Percentiles rank a stretch among this genome's conserved stretches.
phyloP scores from a whole-genome alignment of 1,284 basidiomycete genomes.

The Nidula niveotomentosa region DNA sequence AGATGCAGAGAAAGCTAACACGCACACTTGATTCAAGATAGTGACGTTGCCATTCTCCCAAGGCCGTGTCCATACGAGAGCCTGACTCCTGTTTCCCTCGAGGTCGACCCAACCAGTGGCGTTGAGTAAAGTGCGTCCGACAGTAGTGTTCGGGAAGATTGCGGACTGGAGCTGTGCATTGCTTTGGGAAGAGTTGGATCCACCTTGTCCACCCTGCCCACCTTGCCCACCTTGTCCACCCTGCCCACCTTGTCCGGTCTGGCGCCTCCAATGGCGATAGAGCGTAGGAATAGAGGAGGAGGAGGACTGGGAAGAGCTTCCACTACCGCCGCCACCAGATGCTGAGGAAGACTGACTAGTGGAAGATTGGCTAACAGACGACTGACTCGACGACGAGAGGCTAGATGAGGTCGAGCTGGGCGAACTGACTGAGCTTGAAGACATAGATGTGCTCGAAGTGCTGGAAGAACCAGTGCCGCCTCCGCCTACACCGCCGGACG shows the following conservation, averaged over 20 bases:
- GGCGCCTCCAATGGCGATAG: too few species aligned
- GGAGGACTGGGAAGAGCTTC: too few species aligned
- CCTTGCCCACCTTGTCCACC: too few species aligned
- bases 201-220: too few species aligned
- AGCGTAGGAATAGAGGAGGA: too few species aligned
- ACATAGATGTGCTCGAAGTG: conserved; percentile 2
- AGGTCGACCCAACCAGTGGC: conserved; percentile 45
- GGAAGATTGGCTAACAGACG: too few species aligned
- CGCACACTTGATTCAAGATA: conserved; percentile 57
- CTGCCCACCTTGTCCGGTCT: too few species aligned
- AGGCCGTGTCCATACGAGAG: conserved; percentile 57
- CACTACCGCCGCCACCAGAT: too few species aligned
- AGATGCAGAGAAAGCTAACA: background rate
- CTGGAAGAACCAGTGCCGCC: conserved; percentile 1
- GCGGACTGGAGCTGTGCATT: conserved; percentile 23
- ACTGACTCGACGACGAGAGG: background rate
- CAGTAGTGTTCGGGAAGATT: conserved; percentile 52
- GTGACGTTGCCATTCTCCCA: conserved; percentile 39
- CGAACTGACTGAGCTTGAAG: background rate
- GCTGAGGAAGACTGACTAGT: too few species aligned
- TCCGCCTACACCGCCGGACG: conserved; percentile 12
- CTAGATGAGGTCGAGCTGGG: conserved; percentile 6
- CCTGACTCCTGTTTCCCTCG: conserved; percentile 59
- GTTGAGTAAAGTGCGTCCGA: conserved; percentile 64
- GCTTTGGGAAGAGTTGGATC: too few species aligned